These are phyloP conservation scores for Nitzschia sp. DNA, from an alignment of 108 stramenopile species.

Conservation along the genomic window DNA sequence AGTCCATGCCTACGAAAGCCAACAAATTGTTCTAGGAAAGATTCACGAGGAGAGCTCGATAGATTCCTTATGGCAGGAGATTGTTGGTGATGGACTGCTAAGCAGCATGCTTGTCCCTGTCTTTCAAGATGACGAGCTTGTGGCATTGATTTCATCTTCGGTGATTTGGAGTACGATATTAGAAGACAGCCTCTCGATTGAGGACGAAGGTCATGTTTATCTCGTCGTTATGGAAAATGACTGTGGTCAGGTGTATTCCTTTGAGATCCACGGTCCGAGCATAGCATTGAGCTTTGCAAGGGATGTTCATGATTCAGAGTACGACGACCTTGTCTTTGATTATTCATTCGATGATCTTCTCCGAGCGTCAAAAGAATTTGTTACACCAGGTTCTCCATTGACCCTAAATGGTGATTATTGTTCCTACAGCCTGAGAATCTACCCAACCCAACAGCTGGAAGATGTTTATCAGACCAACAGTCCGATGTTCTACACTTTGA, in stretches of 20 bases:
- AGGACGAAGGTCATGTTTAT: background rate
- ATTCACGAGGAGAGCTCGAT: background rate
- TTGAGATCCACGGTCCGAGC: background rate
- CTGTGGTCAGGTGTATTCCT: constrained; percentile 12
- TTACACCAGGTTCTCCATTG: constrained; percentile 1
- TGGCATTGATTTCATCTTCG: background rate
- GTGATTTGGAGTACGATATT: background rate
- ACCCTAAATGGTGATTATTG: constrained; percentile 2
- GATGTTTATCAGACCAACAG: background rate
- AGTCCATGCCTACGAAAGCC: constrained; percentile 6
- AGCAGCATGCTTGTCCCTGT: constrained; percentile 2
- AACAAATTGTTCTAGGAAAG: background rate
- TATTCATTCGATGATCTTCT: background rate
- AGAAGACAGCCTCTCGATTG: background rate
- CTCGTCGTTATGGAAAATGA: constrained; percentile 4
- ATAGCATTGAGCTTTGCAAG: background rate
- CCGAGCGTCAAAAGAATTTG: background rate
- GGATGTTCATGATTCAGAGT: constrained; percentile 12
- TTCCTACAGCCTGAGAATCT: constrained; percentile 1
- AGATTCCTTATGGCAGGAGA: background rate
- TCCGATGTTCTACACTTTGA: constrained; percentile 7
- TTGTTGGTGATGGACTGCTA: background rate
- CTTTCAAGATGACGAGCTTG: constrained; percentile 1
- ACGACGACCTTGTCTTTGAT: background rate
- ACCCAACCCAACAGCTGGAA: background rate